Base-by-base conservation (phyloP, 1,284 basidiomycete genomes). In the Cutaneotrichosporon cyanovorans region DNA sequence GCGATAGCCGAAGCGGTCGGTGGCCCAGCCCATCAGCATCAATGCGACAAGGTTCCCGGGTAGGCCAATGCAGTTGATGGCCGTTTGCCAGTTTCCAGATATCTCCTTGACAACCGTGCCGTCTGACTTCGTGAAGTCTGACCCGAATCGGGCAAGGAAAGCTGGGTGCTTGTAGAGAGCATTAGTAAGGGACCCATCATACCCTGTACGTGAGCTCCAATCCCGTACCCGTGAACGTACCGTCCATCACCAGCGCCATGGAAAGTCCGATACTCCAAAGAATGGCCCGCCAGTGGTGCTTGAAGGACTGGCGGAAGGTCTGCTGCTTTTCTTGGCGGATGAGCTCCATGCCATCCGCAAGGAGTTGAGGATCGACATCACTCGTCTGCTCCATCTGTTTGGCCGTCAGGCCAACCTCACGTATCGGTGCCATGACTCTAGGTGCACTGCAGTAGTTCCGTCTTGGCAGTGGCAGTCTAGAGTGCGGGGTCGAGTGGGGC, bases 71-170 rank as follows among this genome's bases (percentile, higher is more conserved):
- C 22, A 53, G 23, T 30, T 39, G 38, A 40, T 40, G 7, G 72
- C 74, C 12, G 71, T 59, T 47, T 76, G 75, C 74, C 75, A 76
- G 21, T 63, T 51, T 0, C 75, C 71, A 0, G 74, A 60, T 12
- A 76, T 35, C 12, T 21, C 15, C 20, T 25, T 32, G 25, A 12
- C 7, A 12, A 12, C 12, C 37, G 19, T 45, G 37, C 37, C 44
- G 12, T 14, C 2, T 7, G 25, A 7, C 7, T 28, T 12, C 12
- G 25, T 28, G 5, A 33, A 21, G n/a, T 34, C 16, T 21, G 37
- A 9, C 18, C 51, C 51, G 19, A 53, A 53, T 14, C 30, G 33
- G 5, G 18, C 19, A 6, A 37, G 36, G 37, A 49, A 53, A 6
- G 42, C 35, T 4, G 37, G 32, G 22, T 45, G 46, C 15, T 32